Conservation (phyloP, 768 basidiomycete genomes). For the Termitomyces heimii region DNA sequence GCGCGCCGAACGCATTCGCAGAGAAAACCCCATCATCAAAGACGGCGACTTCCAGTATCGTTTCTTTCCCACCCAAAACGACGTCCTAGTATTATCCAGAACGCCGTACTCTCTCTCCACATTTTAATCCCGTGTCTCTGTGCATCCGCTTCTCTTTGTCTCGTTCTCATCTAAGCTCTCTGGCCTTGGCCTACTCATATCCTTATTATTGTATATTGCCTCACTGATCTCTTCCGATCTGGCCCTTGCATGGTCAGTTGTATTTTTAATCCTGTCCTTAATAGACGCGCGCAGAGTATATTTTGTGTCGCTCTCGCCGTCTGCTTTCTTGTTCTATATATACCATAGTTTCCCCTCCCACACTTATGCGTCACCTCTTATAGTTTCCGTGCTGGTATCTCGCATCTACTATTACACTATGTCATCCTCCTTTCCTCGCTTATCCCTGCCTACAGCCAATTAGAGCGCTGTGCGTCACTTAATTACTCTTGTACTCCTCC, state of each 20-base stretch:
- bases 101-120: conserved; percentile 54
- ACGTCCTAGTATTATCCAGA: conserved; percentile 33
- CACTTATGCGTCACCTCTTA: conserved; percentile 6
- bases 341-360: neutral
- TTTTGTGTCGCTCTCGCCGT: neutral
- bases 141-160: neutral
- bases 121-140: conserved; percentile 36
- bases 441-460: neutral
- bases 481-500: conserved; percentile 4
- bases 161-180: conserved; percentile 11
- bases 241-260: conserved; percentile 19
- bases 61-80: conserved; percentile 35
- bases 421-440: neutral
- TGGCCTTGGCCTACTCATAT: conserved; percentile 23
- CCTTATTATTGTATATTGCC: conserved; percentile 46
- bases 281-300: conserved; percentile 3
- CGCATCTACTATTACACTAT: neutral
- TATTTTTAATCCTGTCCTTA: conserved; percentile 5
- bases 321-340: conserved; percentile 3
- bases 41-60: conserved; percentile 69
- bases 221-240: conserved; percentile 7
- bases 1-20: conserved; percentile 39
- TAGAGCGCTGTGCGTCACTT: conserved; percentile 3
- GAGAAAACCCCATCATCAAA: conserved; percentile 57
- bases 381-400: neutral